phyloP scores from a whole-genome alignment of 139 green algal species.

The Edaphochlamys debaryana region DNA sequence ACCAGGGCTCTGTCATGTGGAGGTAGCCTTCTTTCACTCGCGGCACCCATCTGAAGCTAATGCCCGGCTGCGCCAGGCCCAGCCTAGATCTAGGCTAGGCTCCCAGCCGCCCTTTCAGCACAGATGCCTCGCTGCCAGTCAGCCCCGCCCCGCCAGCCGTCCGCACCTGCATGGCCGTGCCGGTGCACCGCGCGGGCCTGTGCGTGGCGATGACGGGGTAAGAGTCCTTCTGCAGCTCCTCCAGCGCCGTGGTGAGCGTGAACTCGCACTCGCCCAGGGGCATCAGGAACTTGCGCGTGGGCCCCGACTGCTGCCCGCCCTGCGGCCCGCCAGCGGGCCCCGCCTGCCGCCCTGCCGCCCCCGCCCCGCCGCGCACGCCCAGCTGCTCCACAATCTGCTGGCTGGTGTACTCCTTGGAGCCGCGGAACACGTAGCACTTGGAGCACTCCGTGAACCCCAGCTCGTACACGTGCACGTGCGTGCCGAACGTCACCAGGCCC shows the following conservation, averaged over 20 bases:
- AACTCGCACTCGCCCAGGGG: conserved; percentile 95
- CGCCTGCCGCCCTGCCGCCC: conserved; percentile 7
- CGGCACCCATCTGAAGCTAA: too few species aligned
- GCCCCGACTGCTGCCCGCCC: conserved; percentile 18
- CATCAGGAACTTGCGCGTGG: conserved; percentile 65
- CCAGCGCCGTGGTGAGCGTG: conserved; percentile 84
- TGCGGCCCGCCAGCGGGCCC: background rate
- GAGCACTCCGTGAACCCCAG: conserved; percentile 91
- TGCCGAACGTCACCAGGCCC: conserved; percentile 95
- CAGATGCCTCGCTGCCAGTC: too few species aligned
- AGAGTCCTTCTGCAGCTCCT: conserved; percentile 89
- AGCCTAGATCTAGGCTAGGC: too few species aligned
- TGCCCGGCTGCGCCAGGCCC: too few species aligned
- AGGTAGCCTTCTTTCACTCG: too few species aligned
- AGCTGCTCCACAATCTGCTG: conserved; percentile 78
- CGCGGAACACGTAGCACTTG: conserved; percentile 95
- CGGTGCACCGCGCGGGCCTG: conserved; percentile 87
- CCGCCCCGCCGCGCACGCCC: conserved; percentile 64
- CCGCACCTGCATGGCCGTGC: conserved; percentile 88
- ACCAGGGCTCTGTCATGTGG: too few species aligned
- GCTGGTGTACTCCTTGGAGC: conserved; percentile 88
- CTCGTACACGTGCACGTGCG: conserved; percentile 98
- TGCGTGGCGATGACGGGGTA: conserved; percentile 83
- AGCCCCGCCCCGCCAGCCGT: too few species aligned
- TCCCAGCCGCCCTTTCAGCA: too few species aligned